Evolutionary conservation across 2,329 filamentous ascomycete species (phyloP).

Genomic region (Aureobasidium sp.): DNA sequence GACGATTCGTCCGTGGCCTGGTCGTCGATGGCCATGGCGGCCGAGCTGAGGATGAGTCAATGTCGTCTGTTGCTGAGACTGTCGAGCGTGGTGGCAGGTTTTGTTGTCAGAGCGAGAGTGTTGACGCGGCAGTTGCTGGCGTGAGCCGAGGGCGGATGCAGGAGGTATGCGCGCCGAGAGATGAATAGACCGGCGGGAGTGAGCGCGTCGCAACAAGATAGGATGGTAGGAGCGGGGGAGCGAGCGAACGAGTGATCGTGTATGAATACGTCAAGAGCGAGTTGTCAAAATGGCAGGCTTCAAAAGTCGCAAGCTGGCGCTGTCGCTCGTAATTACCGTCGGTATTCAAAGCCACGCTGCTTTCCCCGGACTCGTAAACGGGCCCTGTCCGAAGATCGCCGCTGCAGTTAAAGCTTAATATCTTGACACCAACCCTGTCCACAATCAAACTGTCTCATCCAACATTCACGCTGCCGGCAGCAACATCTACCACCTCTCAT

Average conservation of each 20-base stretch:
- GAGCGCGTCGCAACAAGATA: not conserved
- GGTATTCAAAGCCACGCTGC: slow-evolving; percentile 7
- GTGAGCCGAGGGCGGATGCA: not conserved
- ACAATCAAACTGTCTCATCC: not conserved
- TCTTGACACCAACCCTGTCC: not conserved
- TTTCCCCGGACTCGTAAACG: not conserved
- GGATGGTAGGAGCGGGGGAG: not conserved
- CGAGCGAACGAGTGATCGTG: not conserved
- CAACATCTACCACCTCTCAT: not conserved
- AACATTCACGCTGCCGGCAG: not conserved
- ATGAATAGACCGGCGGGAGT: not conserved
- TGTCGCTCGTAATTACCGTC: not conserved
- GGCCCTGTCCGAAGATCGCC: not conserved
- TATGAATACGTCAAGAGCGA: not conserved
- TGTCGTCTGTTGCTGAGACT: not conserved
- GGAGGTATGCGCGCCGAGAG: not conserved
- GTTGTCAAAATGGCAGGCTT: not conserved
- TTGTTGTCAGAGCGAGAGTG: not conserved
- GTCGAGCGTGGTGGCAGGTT: not conserved
- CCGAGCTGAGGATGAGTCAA: not conserved
- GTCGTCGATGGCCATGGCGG: slow-evolving; percentile 14
- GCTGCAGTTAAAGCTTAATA: not conserved
- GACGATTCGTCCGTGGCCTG: slow-evolving; percentile 60
- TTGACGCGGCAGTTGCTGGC: not conserved
- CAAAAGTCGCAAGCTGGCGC: not conserved